A percentile compares a stretch with the other conserved stretches of the same genome.
Evolutionary conservation across 148 eudicot genomes (phyloP).

Genomic region (Salicornia ramosissima): DNA sequence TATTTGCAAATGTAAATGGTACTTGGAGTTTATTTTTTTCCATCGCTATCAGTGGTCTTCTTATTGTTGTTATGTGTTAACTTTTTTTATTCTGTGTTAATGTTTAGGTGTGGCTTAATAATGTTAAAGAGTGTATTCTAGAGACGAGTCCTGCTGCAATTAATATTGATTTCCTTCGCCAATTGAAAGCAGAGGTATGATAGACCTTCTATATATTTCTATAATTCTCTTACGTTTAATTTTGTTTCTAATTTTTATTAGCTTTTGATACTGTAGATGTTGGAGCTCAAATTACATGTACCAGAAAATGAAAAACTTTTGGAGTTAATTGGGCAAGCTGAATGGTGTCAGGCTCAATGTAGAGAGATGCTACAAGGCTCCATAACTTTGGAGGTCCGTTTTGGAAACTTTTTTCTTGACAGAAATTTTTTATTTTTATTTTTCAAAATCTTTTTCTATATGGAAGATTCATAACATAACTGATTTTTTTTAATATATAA

Average conservation of each 20-base stretch:
- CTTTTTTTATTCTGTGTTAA: background rate
- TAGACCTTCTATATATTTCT: background rate
- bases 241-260: conserved; percentile 15
- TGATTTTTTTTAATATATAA: background rate
- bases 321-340: conserved; percentile 48
- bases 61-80: background rate
- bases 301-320: conserved; percentile 66
- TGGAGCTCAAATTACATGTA: conserved; percentile 50
- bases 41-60: background rate
- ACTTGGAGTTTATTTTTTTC: background rate
- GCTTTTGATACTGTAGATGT: conserved; percentile 37
- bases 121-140: conserved; percentile 48
- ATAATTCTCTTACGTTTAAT: background rate
- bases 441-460: background rate
- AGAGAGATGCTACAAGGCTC: conserved; percentile 56
- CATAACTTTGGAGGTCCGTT: conserved; percentile 54
- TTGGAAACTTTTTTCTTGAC: background rate
- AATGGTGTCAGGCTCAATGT: conserved; percentile 63
- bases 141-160: conserved; percentile 59
- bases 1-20: background rate
- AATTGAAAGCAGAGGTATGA: conserved; percentile 66
- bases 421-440: background rate
- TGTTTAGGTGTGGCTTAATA: conserved; percentile 59
- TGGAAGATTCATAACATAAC: background rate
- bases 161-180: conserved; percentile 50